Conservation (phyloP, 2,329 filamentous ascomycete species). For the Fusarium subglutinans region DNA sequence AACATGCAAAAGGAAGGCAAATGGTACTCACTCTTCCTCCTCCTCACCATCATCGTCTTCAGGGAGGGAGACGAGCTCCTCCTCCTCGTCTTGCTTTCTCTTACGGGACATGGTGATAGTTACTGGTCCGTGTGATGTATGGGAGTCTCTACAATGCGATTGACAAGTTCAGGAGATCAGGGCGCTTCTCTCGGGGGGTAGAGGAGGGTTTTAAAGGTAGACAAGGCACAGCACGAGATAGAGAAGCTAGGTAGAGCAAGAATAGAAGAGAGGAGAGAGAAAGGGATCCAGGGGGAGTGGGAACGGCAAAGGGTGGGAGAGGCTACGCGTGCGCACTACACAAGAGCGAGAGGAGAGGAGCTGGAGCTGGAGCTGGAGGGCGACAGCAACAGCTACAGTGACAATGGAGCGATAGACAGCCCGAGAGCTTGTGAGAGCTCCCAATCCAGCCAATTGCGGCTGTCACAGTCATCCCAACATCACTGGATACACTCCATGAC, state of each 20-base stretch:
- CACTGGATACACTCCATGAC: constrained; percentile 37
- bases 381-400: constrained; percentile 14
- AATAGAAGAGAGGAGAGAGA: constrained; percentile 28
- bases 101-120: constrained; percentile 58
- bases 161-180: constrained; percentile 8
- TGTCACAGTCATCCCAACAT: constrained; percentile 24
- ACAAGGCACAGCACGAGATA: constrained; percentile 29
- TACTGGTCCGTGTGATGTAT: constrained; percentile 7
- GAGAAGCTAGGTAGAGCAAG: constrained; percentile 20
- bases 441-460: constrained; percentile 29
- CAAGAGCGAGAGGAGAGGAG: constrained; percentile 7
- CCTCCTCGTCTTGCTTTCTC: constrained; percentile 64
- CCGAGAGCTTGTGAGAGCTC: constrained; percentile 32
- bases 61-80: constrained; percentile 64
- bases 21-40: constrained; percentile 62
- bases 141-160: constrained; percentile 11
- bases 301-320: constrained; percentile 38
- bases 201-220: constrained; percentile 28
- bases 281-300: constrained; percentile 30
- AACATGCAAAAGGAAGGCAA: background rate
- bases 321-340: constrained; percentile 28
- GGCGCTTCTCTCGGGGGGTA: constrained; percentile 20
- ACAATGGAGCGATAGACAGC: constrained; percentile 13
- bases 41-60: constrained; percentile 62
- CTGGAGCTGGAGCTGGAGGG: background rate